Evolutionary conservation across 345 rosid genomes (phyloP), one percentile per base, ranked within the genome.

Genomic region (Eucalyptus urophylla): DNA sequence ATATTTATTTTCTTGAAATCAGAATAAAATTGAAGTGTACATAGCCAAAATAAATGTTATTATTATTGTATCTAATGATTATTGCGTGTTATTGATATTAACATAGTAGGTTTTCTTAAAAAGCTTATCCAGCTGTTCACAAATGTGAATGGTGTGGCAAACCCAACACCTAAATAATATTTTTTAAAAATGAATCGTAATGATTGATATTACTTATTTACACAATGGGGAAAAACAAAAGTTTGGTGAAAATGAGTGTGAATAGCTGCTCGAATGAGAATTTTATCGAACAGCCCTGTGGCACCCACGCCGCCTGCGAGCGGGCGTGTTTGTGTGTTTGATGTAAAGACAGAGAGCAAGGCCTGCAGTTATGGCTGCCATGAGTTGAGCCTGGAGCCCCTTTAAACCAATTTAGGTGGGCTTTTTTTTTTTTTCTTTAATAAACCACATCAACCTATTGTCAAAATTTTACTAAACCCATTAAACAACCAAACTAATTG

Each of bases 51-150:
- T 14, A 62, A 62, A 62, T 62, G 17, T 29, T 6, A 54, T 54
- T 22, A 54, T 1, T 54, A 54, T 22, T 0, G 5, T 1, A 54
- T 54, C 0, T 22, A 54, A 54, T 4, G 11, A 54, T 54, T 54
- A 0, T 25, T 8, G 0, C 6, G 0, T 67, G 6, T 0, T 9
- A 67, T 31, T 31, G 22, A 15, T 2, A 4, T 33, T 15, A n/a
- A 31, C 2, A 4, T 1, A 15, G 0, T 31, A 31, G 40, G 40
- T 1, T 9, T 14, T 3, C 12, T 67, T 16, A 8, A 67, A 67
- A n/a, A 67, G 22, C 6, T 67, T 33, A 67, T 67, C 21, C 1
- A 14, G 0, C 6, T 67, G 1, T 67, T 67, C 6, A 67, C 10
- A n/a, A 65, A 8, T 0, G 8, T 14, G 19, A 65, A 65, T 5